A percentile compares a stretch with the other conserved stretches of the same genome.
Conservation (phyloP, 2,329 filamentous ascomycete genomes). For the Colletotrichum plurivorum region DNA sequence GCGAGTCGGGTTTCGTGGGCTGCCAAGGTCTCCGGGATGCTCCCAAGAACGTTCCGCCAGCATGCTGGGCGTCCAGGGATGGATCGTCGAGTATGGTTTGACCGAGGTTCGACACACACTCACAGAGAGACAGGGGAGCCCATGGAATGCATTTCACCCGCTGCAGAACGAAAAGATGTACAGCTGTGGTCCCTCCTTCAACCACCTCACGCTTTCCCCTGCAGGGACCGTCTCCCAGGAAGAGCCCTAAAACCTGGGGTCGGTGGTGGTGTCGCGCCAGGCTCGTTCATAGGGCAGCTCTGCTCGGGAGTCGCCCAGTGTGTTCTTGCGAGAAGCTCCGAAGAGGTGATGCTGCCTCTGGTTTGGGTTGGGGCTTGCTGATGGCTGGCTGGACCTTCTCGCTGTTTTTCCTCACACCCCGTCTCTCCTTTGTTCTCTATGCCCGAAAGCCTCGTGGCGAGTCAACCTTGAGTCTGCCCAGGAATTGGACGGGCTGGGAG, state of each 20-base stretch:
- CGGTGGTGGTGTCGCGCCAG: background rate
- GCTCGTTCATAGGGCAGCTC: background rate
- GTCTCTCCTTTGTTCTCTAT: no score
- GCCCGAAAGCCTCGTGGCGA: background rate
- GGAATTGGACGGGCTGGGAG: background rate
- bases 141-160: no score
- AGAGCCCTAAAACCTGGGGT: conserved; percentile 29
- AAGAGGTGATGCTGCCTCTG: no score
- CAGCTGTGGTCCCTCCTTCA: background rate
- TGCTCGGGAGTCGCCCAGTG: background rate
- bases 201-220: background rate
- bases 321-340: no score
- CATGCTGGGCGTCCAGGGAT: background rate
- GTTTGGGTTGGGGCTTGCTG: no score
- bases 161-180: background rate
- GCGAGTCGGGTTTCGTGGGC: conserved; percentile 21
- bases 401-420: no score
- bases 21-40: conserved; percentile 17
- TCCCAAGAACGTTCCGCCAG: conserved; percentile 8
- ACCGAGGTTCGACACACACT: background rate
- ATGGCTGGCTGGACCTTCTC: conserved; percentile 5
- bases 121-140: background rate
- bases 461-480: conserved; percentile 18
- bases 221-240: conserved; percentile 1
- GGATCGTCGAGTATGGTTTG: conserved; percentile 4